phyloP scores from a whole-genome alignment of 75 land plant genomes.

The Selaginella moellendorffii region DNA sequence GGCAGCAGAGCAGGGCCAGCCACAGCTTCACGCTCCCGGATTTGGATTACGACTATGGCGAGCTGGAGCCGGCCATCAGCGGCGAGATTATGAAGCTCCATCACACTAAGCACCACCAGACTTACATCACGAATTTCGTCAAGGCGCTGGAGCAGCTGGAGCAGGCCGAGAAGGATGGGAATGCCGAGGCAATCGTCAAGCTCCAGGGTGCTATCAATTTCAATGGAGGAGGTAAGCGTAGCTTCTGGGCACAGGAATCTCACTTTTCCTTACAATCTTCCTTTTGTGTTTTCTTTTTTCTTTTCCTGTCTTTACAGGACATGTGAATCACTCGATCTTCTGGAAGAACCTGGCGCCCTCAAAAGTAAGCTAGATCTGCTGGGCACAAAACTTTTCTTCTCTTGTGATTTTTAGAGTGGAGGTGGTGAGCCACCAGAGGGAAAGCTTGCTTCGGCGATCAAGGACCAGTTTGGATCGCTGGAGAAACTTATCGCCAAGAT shows the following conservation, averaged over 20 bases:
- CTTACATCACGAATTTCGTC: conserved; percentile 80
- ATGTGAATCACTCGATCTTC: conserved; percentile 82
- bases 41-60: conserved; percentile 81
- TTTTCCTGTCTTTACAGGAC: conserved; percentile 51
- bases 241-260: not conserved
- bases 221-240: conserved; percentile 80
- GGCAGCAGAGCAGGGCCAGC: not conserved
- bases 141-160: conserved; percentile 80
- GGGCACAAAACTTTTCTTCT: not conserved
- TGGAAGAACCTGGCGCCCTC: conserved; percentile 81
- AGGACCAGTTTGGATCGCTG: conserved; percentile 57
- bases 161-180: conserved; percentile 32
- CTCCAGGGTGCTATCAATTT: conserved; percentile 89
- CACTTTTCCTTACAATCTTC: not conserved
- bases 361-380: conserved; percentile 20
- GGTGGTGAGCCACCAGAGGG: conserved; percentile 77
- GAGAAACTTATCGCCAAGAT: conserved; percentile 54
- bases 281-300: not conserved
- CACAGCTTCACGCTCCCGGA: conserved; percentile 29
- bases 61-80: conserved; percentile 81
- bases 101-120: conserved; percentile 92
- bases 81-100: conserved; percentile 90
- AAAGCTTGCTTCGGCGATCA: conserved; percentile 48
- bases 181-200: conserved; percentile 38
- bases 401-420: conserved; percentile 42